These are phyloP conservation scores for Fusarium sp. DNA, from an alignment of 2,329 filamentous ascomycete genomes.

Conservation along the genomic window DNA sequence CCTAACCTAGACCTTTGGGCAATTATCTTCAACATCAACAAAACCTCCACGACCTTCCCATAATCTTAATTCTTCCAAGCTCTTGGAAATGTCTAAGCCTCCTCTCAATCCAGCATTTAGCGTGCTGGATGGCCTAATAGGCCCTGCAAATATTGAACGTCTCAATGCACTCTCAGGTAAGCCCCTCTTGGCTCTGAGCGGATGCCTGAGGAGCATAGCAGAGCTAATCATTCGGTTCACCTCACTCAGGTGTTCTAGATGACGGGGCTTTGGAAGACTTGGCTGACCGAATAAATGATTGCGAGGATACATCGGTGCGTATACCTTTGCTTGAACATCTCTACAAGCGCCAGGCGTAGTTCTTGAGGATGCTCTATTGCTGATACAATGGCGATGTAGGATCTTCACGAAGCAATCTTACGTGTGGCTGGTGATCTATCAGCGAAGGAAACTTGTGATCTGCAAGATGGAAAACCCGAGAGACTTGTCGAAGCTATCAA, in stretches of 20 bases:
- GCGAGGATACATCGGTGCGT: background rate
- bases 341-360: background rate
- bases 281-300: background rate
- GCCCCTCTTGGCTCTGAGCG: background rate
- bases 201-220: background rate
- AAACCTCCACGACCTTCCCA: background rate
- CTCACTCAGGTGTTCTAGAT: background rate
- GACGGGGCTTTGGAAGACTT: background rate
- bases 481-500: background rate
- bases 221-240: background rate
- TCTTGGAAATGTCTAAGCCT: background rate
- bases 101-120: background rate
- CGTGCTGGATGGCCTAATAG: constrained; percentile 22
- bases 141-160: constrained; percentile 16
- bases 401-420: constrained; percentile 11
- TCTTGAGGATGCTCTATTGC: background rate
- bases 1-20: background rate
- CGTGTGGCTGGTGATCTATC: constrained; percentile 4
- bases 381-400: constrained; percentile 16
- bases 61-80: no score
- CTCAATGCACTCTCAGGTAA: constrained; percentile 29
- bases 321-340: background rate
- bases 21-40: background rate
- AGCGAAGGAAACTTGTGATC: background rate
- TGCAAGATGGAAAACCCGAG: background rate